Evolutionary conservation across 2,329 filamentous ascomycete species (phyloP).

Genomic region (Hansfordia pulvinata): DNA sequence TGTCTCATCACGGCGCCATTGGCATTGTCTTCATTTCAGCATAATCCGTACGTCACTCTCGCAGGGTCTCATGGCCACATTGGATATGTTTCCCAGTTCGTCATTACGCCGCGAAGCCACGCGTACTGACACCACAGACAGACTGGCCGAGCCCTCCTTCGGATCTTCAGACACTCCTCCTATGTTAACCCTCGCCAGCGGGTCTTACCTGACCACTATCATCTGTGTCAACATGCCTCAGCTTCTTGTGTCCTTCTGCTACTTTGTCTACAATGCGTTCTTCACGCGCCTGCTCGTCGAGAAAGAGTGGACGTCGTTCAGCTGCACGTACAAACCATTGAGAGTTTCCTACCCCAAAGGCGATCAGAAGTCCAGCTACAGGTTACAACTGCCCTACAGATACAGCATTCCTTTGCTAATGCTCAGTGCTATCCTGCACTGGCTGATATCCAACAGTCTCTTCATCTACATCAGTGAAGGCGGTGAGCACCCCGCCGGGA

Average conservation of each 20-base stretch:
- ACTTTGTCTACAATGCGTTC: conserved; percentile 9
- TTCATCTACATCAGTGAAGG: conserved; percentile 7
- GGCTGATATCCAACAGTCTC: conserved; percentile 9
- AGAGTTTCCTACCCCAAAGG: conserved; percentile 8
- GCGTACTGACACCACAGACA: too few species aligned
- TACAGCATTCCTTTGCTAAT: conserved; percentile 9
- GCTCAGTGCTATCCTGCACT: conserved; percentile 6
- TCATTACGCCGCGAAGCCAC: too few species aligned
- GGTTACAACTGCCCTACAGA: conserved; percentile 10
- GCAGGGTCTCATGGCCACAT: too few species aligned
- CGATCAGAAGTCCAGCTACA: conserved; percentile 9
- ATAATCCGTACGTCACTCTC: too few species aligned
- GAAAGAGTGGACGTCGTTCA: conserved; percentile 9
- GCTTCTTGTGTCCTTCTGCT: conserved; percentile 8
- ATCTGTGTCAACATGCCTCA: conserved; percentile 8
- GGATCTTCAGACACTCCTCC: too few species aligned
- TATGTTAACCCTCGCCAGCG: too few species aligned
- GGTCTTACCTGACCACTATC: conserved; percentile 3
- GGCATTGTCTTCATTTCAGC: too few species aligned
- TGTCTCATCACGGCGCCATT: too few species aligned
- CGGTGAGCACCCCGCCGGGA: too few species aligned
- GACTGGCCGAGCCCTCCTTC: too few species aligned
- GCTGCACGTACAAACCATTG: conserved; percentile 1
- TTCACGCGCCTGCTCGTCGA: conserved; percentile 9
- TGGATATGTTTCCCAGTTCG: too few species aligned